phyloP scores from a whole-genome alignment of 139 green algal species.

The Coelastrella sp. region DNA sequence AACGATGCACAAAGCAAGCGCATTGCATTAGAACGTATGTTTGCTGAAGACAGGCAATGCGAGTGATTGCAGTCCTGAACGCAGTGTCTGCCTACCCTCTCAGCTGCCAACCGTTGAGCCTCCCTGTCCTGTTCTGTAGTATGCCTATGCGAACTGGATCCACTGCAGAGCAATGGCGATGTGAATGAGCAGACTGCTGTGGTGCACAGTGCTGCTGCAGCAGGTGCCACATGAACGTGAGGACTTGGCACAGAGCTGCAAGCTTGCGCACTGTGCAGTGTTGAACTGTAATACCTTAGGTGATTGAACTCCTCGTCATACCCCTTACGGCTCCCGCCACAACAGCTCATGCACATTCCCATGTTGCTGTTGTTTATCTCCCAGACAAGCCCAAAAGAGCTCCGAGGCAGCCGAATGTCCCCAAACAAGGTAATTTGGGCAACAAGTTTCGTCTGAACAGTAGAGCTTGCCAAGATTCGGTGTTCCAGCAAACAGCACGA shows the following conservation, averaged over 20 bases:
- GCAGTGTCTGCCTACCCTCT: neutral
- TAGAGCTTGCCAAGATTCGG: too few species aligned
- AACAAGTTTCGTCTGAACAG: neutral
- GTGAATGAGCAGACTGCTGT: neutral
- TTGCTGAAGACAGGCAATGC: neutral
- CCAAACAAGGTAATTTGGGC: neutral
- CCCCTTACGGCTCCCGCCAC: neutral
- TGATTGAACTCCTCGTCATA: constrained; percentile 22
- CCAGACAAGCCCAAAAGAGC: neutral
- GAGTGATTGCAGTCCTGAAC: too few species aligned
- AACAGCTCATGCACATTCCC: constrained; percentile 39
- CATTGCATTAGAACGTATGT: neutral
- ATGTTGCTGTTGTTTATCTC: neutral
- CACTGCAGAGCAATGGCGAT: neutral
- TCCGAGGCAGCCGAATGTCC: neutral
- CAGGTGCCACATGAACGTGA: neutral
- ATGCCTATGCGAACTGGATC: neutral
- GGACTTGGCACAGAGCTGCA: too few species aligned
- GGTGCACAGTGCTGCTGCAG: neutral
- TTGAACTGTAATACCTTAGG: constrained; percentile 8
- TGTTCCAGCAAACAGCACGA: too few species aligned
- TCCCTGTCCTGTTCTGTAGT: constrained; percentile 12
- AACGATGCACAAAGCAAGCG: too few species aligned
- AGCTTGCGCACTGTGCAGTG: neutral
- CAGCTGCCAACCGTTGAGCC: constrained; percentile 6